Conservation (phyloP, 179 eudicot species). For the Beta lomatogona region DNA sequence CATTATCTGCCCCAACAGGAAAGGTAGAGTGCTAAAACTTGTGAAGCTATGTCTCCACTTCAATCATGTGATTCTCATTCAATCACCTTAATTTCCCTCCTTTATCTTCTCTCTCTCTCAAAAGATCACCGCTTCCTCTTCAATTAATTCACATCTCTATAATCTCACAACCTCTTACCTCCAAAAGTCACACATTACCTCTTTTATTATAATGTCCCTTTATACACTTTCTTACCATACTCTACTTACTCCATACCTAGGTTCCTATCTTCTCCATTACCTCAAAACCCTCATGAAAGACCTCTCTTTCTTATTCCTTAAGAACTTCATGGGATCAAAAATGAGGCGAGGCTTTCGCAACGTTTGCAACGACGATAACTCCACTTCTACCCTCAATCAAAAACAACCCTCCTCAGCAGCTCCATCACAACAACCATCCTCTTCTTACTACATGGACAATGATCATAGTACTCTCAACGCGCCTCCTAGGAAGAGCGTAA, state of each 20-base stretch:
- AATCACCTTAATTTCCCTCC: not conserved
- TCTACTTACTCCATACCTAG: not conserved
- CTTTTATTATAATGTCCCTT: conserved; percentile 21
- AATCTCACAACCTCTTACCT: conserved; percentile 2
- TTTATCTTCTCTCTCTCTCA: not conserved
- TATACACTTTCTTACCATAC: not conserved
- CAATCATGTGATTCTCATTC: conserved; percentile 39
- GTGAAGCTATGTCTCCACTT: conserved; percentile 32
- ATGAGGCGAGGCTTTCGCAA: conserved; percentile 61
- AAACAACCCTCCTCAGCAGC: not conserved
- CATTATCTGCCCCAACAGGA: not conserved
- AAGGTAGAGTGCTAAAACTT: conserved; percentile 35
- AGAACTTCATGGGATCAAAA: conserved; percentile 61
- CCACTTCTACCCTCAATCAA: conserved; percentile 75
- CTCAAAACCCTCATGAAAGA: conserved; percentile 57
- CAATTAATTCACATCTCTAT: conserved; percentile 26
- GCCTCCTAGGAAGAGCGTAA: conserved; percentile 48
- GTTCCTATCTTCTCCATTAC: not conserved
- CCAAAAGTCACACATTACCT: conserved; percentile 3
- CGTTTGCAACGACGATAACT: conserved; percentile 58
- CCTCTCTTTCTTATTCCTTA: conserved; percentile 65
- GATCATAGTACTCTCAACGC: conserved; percentile 16
- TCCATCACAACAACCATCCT: conserved; percentile 18
- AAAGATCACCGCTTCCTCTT: conserved; percentile 26
- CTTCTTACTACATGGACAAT: conserved; percentile 15